These are phyloP conservation scores for Phylloporus rhodoxanthus DNA, from an alignment of 768 basidiomycete genomes.

Conservation along the genomic window DNA sequence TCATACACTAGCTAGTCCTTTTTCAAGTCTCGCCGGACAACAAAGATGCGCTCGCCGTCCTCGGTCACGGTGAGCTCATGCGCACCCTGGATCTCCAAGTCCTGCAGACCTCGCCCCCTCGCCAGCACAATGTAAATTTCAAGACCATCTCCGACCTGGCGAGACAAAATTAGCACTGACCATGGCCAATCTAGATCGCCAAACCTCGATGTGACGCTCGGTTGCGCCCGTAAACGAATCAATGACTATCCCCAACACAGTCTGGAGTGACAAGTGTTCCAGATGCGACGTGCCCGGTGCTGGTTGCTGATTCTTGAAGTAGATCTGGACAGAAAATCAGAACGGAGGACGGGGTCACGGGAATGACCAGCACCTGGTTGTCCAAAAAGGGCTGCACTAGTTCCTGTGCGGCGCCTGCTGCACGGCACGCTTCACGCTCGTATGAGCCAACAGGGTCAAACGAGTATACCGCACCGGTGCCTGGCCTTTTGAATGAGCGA, in stretches of 20 bases:
- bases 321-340: conserved; percentile 55
- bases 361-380: conserved; percentile 64
- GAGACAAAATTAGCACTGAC: conserved; percentile 2
- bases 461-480: conserved; percentile 97
- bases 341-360: not conserved
- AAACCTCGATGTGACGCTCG: conserved; percentile 94
- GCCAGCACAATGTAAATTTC: conserved; percentile 87
- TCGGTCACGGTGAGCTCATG: conserved; percentile 57
- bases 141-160: conserved; percentile 88
- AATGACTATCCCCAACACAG: conserved; percentile 81
- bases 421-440: conserved; percentile 94
- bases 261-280: conserved; percentile 69
- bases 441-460: conserved; percentile 99
- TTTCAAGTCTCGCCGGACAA: conserved; percentile 74
- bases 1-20: conserved; percentile 58
- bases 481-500: conserved; percentile 35
- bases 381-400: conserved; percentile 97
- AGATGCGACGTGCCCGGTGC: conserved; percentile 72
- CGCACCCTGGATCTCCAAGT: conserved; percentile 50
- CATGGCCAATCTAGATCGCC: conserved; percentile 15
- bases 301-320: conserved; percentile 92
- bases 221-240: conserved; percentile 97
- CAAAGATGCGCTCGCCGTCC: conserved; percentile 71
- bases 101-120: conserved; percentile 55
- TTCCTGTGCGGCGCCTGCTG: conserved; percentile 91